Evolutionary conservation across 129 eudicot genomes (phyloP), one percentile per base, ranked within the genome.

Genomic region (Logfia minima): DNA sequence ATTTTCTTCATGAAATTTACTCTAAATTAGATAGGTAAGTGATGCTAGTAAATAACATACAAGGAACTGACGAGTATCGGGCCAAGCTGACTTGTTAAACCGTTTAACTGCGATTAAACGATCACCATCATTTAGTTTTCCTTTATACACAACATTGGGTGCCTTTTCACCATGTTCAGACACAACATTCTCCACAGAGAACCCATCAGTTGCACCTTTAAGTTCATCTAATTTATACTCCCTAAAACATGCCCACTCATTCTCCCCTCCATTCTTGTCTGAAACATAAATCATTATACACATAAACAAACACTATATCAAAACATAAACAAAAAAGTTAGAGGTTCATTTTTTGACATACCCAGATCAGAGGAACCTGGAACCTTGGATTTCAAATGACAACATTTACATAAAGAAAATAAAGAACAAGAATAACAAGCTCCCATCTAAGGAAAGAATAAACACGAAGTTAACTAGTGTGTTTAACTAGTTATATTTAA

Each of bases 351-450:
- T 19, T 74, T 75, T 67, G 48, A 58, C 58, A 75, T 87, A 89
- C 96, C 96, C 22, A 66, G 83, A 83, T 89, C 87, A 39, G 86
- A 71, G 68, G 91, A 83, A 83, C 83, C 65, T 22, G 82, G 85
- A 60, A 16, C 58, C 68, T 80, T 79, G 77, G 82, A 81, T 78
- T 83, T 89, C 2, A 79, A 79, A 62, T 65, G 23, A 83, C 78
- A 43, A 80, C 88, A 87, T 77, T 83, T 79, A 39, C 92, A 89
- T 64, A 66, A 77, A 32, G 62, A 81, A 79, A 68, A 78, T 55
- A 58, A 84, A 70, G 51, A 43, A 78, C 82, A 70, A 58, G 81
- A 87, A 80, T 87, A 87, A 39, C 84, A 74, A 81, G 77, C 84
- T 63, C 96, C 92, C 96, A 89, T 89, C 55, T 16, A 37, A 37